Conservation (phyloP, 768 basidiomycete species). For the Lactifluus echinatus region DNA sequence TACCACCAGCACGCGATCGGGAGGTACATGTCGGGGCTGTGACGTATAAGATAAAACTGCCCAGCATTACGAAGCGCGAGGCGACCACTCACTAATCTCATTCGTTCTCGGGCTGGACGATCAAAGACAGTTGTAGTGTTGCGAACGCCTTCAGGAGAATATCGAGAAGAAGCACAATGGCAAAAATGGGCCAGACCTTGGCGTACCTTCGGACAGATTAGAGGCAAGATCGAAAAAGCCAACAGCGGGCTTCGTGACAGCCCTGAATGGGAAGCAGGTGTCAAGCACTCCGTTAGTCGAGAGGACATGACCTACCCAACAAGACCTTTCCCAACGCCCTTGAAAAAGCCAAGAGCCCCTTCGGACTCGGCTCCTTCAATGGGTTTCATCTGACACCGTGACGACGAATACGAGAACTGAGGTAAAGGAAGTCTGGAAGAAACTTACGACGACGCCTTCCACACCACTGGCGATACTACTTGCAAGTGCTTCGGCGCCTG, state of each 20-base stretch:
- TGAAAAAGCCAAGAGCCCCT: slow-evolving; percentile 95
- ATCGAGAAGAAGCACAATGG: not conserved
- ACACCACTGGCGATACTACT: slow-evolving; percentile 92
- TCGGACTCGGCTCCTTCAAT: slow-evolving; percentile 93
- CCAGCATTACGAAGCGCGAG: not conserved
- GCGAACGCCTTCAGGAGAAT: slow-evolving; percentile 59
- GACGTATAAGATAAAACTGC: slow-evolving; percentile 7
- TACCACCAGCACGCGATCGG: slow-evolving; percentile 83
- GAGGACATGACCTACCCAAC: slow-evolving; percentile 57
- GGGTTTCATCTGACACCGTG: slow-evolving; percentile 71
- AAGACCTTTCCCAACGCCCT: slow-evolving; percentile 92
- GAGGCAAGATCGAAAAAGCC: slow-evolving; percentile 95
- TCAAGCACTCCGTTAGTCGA: not conserved
- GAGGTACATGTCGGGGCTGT: slow-evolving; percentile 76
- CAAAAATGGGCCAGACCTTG: not conserved
- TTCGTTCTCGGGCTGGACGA: slow-evolving; percentile 78
- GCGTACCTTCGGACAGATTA: slow-evolving; percentile 81
- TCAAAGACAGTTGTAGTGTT: slow-evolving; percentile 99
- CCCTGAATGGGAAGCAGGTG: slow-evolving; percentile 37
- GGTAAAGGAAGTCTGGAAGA: slow-evolving; percentile 3
- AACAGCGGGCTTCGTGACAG: slow-evolving; percentile 92
- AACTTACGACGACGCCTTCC: slow-evolving; percentile 81
- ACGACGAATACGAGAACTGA: not conserved
- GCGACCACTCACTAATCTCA: slow-evolving; percentile 52
- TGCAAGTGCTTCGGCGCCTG: slow-evolving; percentile 90